Conservation (phyloP, 139 green algal species). For the Mesostigma viride region DNA sequence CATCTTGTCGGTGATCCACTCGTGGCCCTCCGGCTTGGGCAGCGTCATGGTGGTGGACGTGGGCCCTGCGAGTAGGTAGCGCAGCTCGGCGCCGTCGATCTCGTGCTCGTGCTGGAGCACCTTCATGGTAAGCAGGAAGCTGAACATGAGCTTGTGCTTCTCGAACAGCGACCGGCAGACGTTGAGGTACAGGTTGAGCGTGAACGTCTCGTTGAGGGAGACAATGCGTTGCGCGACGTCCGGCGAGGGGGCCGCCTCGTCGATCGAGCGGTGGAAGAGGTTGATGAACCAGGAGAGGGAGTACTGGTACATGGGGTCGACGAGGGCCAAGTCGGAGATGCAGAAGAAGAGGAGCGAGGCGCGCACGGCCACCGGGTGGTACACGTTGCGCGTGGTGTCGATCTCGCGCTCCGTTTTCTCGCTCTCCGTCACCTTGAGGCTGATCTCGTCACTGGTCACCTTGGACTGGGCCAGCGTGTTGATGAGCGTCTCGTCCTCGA, state of each 20-base stretch:
- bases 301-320: slow-evolving; percentile 77
- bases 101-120: slow-evolving; percentile 32
- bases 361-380: slow-evolving; percentile 54
- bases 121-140: slow-evolving; percentile 55
- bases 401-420: slow-evolving; percentile 59
- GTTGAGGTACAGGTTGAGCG: slow-evolving; percentile 64
- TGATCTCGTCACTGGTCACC: slow-evolving; percentile 58
- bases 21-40: slow-evolving; percentile 51
- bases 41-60: slow-evolving; percentile 25
- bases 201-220: slow-evolving; percentile 67
- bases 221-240: slow-evolving; percentile 47
- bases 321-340: slow-evolving; percentile 57
- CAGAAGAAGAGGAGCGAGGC: slow-evolving; percentile 65
- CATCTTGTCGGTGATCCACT: slow-evolving; percentile 63
- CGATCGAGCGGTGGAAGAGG: slow-evolving; percentile 46
- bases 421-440: slow-evolving; percentile 52
- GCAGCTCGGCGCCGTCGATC: slow-evolving; percentile 53
- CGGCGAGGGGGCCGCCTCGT: slow-evolving; percentile 32
- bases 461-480: slow-evolving; percentile 62
- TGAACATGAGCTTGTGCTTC: slow-evolving; percentile 70
- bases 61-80: slow-evolving; percentile 45
- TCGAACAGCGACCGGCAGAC: slow-evolving; percentile 67
- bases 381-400: slow-evolving; percentile 57
- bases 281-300: slow-evolving; percentile 49
- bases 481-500: slow-evolving; percentile 71